Base-by-base conservation (phyloP, 108 stramenopile genomes). In the Cyclotella kingstonii region DNA sequence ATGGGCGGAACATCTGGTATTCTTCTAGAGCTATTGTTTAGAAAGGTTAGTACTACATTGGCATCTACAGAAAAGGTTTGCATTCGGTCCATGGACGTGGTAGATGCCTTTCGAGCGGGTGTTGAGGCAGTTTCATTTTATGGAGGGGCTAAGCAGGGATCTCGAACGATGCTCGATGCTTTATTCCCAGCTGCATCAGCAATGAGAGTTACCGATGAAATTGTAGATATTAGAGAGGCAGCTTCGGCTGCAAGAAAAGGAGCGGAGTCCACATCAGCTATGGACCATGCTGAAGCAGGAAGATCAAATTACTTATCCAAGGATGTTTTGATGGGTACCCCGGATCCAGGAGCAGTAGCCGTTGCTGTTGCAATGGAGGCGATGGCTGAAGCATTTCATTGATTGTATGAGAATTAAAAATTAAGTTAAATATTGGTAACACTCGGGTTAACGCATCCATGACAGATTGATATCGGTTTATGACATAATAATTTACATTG, bases 1-100 rank as follows among this genome's bases (percentile, higher is more conserved):
- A 96, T 98, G 95, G 98, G 97, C 42, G 98, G 98, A 26, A 97
- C 97, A 6, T 94, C 89, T 36, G 98, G 98, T 8, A 89, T 90
- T 14, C 58, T 99, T 40, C 46, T 96, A 46, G 94, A 98, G 50
- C 70, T 99, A 5, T 81, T 95, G 66, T 97, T 98, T 68, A 91
- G 89, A 3, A 84, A 87, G 63, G 85, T 81, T 60, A 77, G 78
- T 36, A 81, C 87, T 7, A 68, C 57, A 25, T 44, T 72, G 21
- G 44, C 82, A 25, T 46, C 63, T 28, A 67, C 65, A 54, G 66
- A 63, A 2, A 68, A n/a, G n/a, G n/a, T n/a, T n/a, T n/a, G 48
- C 0, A 86, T 89, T 45, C 79, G 67, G 17, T 56, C 60, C 7
- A 42, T 46, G 31, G 80, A 79, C 29, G 50, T 96, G 74, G 62